phyloP scores from a whole-genome alignment of 192 early-diverging fungal genomes.

The Linderina pennispora region DNA sequence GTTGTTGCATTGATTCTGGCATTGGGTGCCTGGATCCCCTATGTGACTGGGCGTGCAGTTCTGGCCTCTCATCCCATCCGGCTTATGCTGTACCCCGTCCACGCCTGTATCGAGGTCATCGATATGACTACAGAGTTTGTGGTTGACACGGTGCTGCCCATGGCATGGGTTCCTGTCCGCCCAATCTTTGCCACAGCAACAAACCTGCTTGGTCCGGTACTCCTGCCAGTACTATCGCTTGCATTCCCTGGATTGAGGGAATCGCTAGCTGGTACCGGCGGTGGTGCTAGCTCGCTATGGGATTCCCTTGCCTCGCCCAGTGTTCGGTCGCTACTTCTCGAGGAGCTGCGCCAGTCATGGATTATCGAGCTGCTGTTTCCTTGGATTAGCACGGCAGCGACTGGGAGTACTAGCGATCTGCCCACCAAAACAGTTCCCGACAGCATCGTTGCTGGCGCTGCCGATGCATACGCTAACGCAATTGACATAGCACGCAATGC shows the following conservation, averaged over 20 bases:
- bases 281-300: constrained; percentile 14
- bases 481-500: too few species aligned
- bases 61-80: constrained; percentile 32
- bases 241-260: constrained; percentile 7
- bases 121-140: constrained; percentile 20
- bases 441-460: too few species aligned
- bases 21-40: constrained; percentile 71
- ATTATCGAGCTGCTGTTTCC: constrained; percentile 26
- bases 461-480: background rate
- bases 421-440: constrained; percentile 4
- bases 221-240: background rate
- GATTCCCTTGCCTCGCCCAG: constrained; percentile 11
- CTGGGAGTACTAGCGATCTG: background rate
- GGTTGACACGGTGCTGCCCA: constrained; percentile 4
- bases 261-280: constrained; percentile 2
- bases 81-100: constrained; percentile 58
- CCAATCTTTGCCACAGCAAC: background rate
- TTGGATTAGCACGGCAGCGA: constrained; percentile 4
- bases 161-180: background rate
- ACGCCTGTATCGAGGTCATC: constrained; percentile 55
- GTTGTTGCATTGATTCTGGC: constrained; percentile 67
- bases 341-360: constrained; percentile 22
- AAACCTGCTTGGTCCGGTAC: constrained; percentile 7
- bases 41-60: constrained; percentile 32
- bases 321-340: constrained; percentile 5